Evolutionary conservation across 2,329 filamentous ascomycete genomes (phyloP).

Genomic region (Acarospora socialis): DNA sequence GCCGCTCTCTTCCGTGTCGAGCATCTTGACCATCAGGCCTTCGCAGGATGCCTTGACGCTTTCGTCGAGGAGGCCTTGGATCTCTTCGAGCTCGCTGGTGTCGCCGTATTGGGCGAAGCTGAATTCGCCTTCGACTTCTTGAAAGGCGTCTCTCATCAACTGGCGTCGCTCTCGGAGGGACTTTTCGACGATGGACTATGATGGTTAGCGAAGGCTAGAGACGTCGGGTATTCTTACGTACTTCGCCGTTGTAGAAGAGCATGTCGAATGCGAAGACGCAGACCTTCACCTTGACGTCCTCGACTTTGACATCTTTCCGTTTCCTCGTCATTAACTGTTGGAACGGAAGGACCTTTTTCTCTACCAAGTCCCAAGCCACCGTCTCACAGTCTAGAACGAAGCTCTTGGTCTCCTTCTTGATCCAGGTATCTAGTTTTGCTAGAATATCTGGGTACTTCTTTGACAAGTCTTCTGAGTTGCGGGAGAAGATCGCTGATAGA

Average conservation of each 20-base stretch:
- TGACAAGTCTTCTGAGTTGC: constrained; percentile 91
- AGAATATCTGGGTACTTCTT: constrained; percentile 97
- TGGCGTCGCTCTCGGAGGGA: constrained; percentile 70
- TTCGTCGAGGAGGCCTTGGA: constrained; percentile 82
- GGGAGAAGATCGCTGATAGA: constrained; percentile 84
- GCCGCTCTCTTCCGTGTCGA: constrained; percentile 80
- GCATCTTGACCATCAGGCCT: constrained; percentile 98
- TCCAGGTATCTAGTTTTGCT: constrained; percentile 73
- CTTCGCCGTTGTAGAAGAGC: constrained; percentile 81
- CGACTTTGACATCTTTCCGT: constrained; percentile 88
- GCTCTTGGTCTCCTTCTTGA: constrained; percentile 77
- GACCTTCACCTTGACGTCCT: constrained; percentile 92
- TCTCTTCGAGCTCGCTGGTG: constrained; percentile 80
- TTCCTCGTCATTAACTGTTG: constrained; percentile 98
- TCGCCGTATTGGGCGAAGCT: constrained; percentile 77
- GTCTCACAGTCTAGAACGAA: constrained; percentile 99
- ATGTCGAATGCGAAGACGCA: constrained; percentile 96
- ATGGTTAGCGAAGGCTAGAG: constrained; percentile 6
- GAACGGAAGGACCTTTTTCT: constrained; percentile 94
- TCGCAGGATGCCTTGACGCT: constrained; percentile 93
- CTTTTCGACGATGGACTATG: constrained; percentile 63
- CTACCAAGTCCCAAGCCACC: constrained; percentile 85
- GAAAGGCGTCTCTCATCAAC: constrained; percentile 58
- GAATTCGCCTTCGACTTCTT: constrained; percentile 75
- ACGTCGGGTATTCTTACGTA: constrained; percentile 18